Evolutionary conservation across 208 protist genomes (phyloP).

Genomic region (Crithidia expoeki): DNA sequence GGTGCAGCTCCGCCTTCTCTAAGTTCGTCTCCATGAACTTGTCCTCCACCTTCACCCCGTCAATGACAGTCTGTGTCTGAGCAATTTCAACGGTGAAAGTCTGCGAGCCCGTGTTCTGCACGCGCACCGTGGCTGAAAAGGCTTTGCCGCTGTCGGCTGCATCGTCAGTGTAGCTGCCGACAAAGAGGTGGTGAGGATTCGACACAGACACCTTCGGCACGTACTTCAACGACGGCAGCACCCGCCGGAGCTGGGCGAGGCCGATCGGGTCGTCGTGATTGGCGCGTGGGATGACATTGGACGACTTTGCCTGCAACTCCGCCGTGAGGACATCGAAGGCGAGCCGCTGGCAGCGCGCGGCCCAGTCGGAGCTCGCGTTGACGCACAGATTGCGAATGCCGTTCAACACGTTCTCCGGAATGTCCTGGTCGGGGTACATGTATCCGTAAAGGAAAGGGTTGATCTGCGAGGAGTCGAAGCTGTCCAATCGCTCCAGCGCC

Average conservation of each 20-base stretch:
- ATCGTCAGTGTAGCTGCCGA: conserved; percentile 45
- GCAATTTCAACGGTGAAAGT: conserved; percentile 52
- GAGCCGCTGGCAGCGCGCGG: conserved; percentile 66
- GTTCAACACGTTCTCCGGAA: conserved; percentile 59
- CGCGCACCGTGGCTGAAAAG: conserved; percentile 50
- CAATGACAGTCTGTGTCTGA: conserved; percentile 77
- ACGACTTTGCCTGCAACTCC: conserved; percentile 63
- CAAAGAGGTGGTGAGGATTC: conserved; percentile 62
- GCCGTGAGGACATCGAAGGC: conserved; percentile 62
- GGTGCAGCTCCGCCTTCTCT: conserved; percentile 52
- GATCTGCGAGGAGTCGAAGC: conserved; percentile 71
- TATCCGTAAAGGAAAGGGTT: conserved; percentile 78
- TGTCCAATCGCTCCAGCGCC: conserved; percentile 50
- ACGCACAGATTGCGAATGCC: conserved; percentile 62
- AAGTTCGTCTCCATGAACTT: conserved; percentile 52
- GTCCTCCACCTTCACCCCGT: conserved; percentile 59
- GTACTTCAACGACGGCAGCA: conserved; percentile 56
- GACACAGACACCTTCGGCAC: conserved; percentile 62
- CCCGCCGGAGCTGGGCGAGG: conserved; percentile 63
- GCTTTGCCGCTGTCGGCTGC: conserved; percentile 28
- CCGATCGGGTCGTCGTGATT: conserved; percentile 70
- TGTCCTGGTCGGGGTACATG: conserved; percentile 59
- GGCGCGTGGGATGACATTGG: conserved; percentile 46
- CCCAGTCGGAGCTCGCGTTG: conserved; percentile 66
- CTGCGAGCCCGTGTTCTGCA: conserved; percentile 66